Evolutionary conservation across 2,329 filamentous ascomycete species (phyloP), one percentile per base, ranked within the genome.

Genomic region (Epichloe glyceriae): DNA sequence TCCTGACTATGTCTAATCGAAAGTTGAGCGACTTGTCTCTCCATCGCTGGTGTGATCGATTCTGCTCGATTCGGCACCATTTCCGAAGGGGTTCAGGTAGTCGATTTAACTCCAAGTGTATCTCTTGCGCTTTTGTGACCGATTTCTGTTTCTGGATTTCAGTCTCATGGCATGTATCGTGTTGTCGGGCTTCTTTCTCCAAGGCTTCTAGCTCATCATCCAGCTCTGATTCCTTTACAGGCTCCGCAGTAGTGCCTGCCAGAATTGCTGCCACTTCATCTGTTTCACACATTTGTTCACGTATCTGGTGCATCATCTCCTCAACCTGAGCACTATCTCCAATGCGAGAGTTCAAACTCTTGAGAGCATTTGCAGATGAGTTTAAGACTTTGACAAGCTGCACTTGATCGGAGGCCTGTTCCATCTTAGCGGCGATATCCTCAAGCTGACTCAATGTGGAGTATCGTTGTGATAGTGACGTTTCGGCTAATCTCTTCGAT

Each of bases 181-280:
- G 76, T 60, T 71, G 71, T 56, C 62, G 67, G 58, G 80, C 77
- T 56, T 79, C 73, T 35, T 64, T 71, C 67, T 90, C 82, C 70
- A 98, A 71, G 3, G 75, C 82, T 57, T 86, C 85, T 45, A 97
- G 75, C 70, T 96, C 91, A 53, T 91, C 86, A 58, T 96, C 89
- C 50, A 97, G 80, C 64, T 94, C 90, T 19, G 62, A 75, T 61
- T 95, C 90, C 64, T 95, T 88, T 34, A 95, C 73, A 1, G 65
- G 66, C 40, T 59, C 62, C 14, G 68, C 70, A 12, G 70, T 73
- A 5, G 62, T 58, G 57, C 93, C 88, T 49, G 82, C 81, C 55
- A 97, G 76, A 40, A 91, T 83, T 50, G 76, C 79, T 30, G 82
- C 80, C 20, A 97, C 79, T 69, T 97, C 91, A 62, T 96, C 89